phyloP scores from a whole-genome alignment of 441 rosid genomes.

The Erysimum cheiri region DNA sequence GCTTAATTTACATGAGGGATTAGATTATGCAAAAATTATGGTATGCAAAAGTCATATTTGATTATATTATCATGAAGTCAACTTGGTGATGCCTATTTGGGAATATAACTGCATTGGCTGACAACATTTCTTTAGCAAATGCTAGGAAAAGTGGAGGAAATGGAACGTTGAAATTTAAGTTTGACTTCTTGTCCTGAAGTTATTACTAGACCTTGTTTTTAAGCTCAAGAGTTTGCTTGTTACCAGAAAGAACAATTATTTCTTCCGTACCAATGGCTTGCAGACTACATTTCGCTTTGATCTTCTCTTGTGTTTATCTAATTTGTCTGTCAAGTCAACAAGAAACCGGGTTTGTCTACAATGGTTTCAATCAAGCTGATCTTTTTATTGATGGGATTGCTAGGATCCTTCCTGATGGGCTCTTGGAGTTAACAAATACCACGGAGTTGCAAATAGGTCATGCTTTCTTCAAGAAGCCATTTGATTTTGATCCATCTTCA shows the following conservation, averaged over 20 bases:
- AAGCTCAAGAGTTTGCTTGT: slow-evolving; percentile 10
- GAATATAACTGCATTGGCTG: slow-evolving; percentile 7
- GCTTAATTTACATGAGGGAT: neutral
- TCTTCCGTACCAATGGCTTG: slow-evolving; percentile 1
- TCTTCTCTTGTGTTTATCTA: slow-evolving; percentile 8
- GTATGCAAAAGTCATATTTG: slow-evolving; percentile 5
- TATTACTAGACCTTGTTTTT: neutral
- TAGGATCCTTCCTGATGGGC: slow-evolving; percentile 46
- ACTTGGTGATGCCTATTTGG: neutral
- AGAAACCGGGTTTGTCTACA: slow-evolving; percentile 44
- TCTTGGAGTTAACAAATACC: slow-evolving; percentile 48
- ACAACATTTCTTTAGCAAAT: neutral
- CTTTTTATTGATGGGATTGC: slow-evolving; percentile 45
- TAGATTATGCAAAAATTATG: neutral
- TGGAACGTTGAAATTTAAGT: slow-evolving; percentile 5
- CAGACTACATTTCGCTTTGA: neutral
- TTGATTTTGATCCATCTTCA: slow-evolving; percentile 11
- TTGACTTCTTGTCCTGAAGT: neutral
- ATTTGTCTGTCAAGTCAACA: slow-evolving; percentile 35
- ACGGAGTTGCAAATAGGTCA: slow-evolving; percentile 24
- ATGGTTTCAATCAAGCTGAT: slow-evolving; percentile 48
- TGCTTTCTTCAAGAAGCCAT: slow-evolving; percentile 33
- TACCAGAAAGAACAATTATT: neutral
- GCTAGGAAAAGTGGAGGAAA: neutral
- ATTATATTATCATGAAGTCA: slow-evolving; percentile 6